A percentile compares a stretch with the other conserved stretches of the same genome.
These are phyloP conservation scores for Fusarium proliferatum DNA, from an alignment of 2,329 filamentous ascomycete genomes.

Conservation along the genomic window DNA sequence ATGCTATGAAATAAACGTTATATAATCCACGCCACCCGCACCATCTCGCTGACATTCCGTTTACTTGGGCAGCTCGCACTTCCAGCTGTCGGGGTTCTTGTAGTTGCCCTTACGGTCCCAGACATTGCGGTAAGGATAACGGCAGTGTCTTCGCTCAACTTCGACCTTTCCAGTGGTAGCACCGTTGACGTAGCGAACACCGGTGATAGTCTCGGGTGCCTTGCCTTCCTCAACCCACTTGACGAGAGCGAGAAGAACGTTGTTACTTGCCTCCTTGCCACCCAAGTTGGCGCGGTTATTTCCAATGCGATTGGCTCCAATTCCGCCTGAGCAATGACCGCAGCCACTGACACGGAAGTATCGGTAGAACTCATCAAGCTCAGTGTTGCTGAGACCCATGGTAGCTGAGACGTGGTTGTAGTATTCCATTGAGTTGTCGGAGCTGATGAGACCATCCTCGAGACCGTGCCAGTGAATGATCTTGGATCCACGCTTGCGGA, in stretches of 20 bases:
- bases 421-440: conserved; percentile 42
- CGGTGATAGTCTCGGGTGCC: conserved; percentile 55
- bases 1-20: conserved; percentile 10
- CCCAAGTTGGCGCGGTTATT: conserved; percentile 37
- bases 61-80: background rate
- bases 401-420: conserved; percentile 42
- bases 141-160: conserved; percentile 29
- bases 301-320: conserved; percentile 54
- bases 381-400: conserved; percentile 42
- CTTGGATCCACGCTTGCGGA: conserved; percentile 55
- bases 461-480: conserved; percentile 60
- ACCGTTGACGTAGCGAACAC: conserved; percentile 45
- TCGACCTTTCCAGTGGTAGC: conserved; percentile 12
- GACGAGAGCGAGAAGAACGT: conserved; percentile 60
- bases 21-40: background rate
- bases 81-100: conserved; percentile 28
- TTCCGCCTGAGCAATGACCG: conserved; percentile 61
- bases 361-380: conserved; percentile 61
- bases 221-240: conserved; percentile 59
- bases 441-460: conserved; percentile 32
- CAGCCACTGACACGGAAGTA: conserved; percentile 62
- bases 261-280: conserved; percentile 51
- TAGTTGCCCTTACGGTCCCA: background rate
- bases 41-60: background rate
- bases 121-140: conserved; percentile 28